phyloP scores from a whole-genome alignment of 2,329 filamentous ascomycete genomes.

The Trichoderma arundinaceum region DNA sequence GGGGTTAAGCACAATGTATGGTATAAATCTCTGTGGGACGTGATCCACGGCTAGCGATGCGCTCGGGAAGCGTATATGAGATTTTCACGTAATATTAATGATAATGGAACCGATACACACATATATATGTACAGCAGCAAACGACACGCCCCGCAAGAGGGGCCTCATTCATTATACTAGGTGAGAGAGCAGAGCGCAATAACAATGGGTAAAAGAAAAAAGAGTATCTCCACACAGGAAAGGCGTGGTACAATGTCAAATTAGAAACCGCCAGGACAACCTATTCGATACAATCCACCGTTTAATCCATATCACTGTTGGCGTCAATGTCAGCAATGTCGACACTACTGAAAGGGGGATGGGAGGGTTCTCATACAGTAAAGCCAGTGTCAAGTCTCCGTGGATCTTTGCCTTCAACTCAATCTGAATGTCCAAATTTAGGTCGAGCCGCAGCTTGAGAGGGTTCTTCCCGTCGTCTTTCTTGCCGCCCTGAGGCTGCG shows the following conservation, averaged over 20 bases:
- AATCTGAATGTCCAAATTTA: slow-evolving; percentile 81
- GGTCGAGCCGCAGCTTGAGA: slow-evolving; percentile 68
- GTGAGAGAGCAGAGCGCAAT: background rate
- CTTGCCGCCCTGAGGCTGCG: slow-evolving; percentile 35
- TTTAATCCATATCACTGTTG: slow-evolving; percentile 30
- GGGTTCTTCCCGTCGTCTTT: slow-evolving; percentile 58
- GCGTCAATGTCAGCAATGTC: slow-evolving; percentile 1
- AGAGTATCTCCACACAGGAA: background rate
- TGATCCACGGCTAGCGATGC: slow-evolving; percentile 27
- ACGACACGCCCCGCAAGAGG: background rate
- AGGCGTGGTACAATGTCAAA: background rate
- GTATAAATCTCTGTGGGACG: slow-evolving; percentile 33
- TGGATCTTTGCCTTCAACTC: slow-evolving; percentile 80
- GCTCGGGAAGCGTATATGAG: slow-evolving; percentile 13
- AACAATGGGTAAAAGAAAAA: background rate
- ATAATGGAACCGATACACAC: slow-evolving; percentile 22
- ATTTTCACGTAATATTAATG: slow-evolving; percentile 26
- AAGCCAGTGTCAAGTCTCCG: slow-evolving; percentile 73
- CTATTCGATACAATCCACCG: slow-evolving; percentile 11
- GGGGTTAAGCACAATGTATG: slow-evolving; percentile 38
- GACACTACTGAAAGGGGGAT: background rate
- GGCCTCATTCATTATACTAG: slow-evolving; percentile 14
- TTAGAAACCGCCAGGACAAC: background rate
- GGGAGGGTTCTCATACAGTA: slow-evolving; percentile 60
- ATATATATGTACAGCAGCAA: slow-evolving; percentile 21